Evolutionary conservation across 2,329 filamentous ascomycete species (phyloP), one percentile per base, ranked within the genome.

Genomic region (Clonostachys rosea): DNA sequence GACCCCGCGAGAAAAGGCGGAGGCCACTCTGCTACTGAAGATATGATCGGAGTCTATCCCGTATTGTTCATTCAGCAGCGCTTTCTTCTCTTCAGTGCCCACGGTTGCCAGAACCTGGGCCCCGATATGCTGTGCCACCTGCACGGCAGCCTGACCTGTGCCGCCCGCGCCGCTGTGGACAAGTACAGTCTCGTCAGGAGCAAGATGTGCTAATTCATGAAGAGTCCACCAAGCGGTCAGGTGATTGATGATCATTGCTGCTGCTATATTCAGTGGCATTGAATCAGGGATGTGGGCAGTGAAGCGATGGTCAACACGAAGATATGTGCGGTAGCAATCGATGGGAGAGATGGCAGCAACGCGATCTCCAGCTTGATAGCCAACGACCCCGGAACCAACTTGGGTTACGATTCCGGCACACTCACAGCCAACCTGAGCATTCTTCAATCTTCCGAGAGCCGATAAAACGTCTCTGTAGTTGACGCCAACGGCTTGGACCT

Each of bases 301-400:
- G 13, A 45, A 24, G 12, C 12, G 17, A 14, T 40, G 16, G 16
- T 17, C 13, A 10, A 11, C 24, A 14, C 43, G 39, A 17, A 37
- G 6, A 52, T 59, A 46, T 73, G 59, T 3, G 6, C 24, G 17
- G 14, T 37, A 59, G 5, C 59, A 56, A 10, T 53, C 41, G 71
- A 65, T 18, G 65, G 61, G 6, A 0, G 50, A 63, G 52, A 57
- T 52, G 18, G 42, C 36, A 34, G 17, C 16, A 45, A 57, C 55
- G 2, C 50, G 47, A n/a, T 58, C 56, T 14, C 56, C 55, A 6
- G 36, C 34, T 33, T 47, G 46, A 7, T 52, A 18, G 35, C 43
- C 20, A 3, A 6, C 9, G 10, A 49, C 46, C 5, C 41, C 42
- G 2, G 64, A 46, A 2, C 61, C 59, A n/a, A 54, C 39, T 2